Evolutionary conservation across 768 basidiomycete genomes (phyloP), one percentile per base, ranked within the genome.

Genomic region (Termitomyces sp.): DNA sequence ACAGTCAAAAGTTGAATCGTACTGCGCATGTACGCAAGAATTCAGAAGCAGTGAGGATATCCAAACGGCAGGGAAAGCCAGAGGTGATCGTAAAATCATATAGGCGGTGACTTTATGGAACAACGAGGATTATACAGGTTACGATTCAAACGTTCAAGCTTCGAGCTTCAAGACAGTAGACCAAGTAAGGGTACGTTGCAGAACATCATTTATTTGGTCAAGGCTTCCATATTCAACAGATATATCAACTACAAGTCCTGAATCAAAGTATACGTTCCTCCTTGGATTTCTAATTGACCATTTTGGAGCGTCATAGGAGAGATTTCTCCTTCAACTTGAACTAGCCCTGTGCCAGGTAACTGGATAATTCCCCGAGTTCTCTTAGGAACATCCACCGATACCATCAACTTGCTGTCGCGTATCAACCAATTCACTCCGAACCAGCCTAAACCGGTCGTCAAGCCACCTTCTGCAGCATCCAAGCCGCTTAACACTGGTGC

Each of bases 1-100:
- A 69, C 90, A 92, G 67, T 85, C 76, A 64, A 87, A 86, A 12
- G 73, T 57, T 59, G 71, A 60, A 22, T 70, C 65, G 56, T 78
- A 77, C 39, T 79, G 73, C 46, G 77, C 76, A 53, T 59, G 41
- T 54, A 59, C 54, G 63, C 56, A 42, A 63, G 59, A 47, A 56
- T 57, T 18, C 27, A 55, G 50, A 18, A 62, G 37, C 29, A 67
- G 59, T 22, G 66, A 54, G 22, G 56, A 57, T 5, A 64, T 44
- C 6, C 63, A 34, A 26, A 56, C 54, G 4, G 55, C 37, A 42
- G 59, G 53, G n/a, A 63, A 57, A 37, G 53, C 46, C 27, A 22
- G 50, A 36, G 57, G 34, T 26, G 43, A 55, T 53, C 68, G 64
- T 50, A 64, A 34, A 59, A 68, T 68, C 68, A 68, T 69, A 46